A percentile compares a stretch with the other conserved stretches of the same genome.
Evolutionary conservation across 192 early-diverging fungal genomes (phyloP).

Genomic region (Coemansia umbellata): DNA sequence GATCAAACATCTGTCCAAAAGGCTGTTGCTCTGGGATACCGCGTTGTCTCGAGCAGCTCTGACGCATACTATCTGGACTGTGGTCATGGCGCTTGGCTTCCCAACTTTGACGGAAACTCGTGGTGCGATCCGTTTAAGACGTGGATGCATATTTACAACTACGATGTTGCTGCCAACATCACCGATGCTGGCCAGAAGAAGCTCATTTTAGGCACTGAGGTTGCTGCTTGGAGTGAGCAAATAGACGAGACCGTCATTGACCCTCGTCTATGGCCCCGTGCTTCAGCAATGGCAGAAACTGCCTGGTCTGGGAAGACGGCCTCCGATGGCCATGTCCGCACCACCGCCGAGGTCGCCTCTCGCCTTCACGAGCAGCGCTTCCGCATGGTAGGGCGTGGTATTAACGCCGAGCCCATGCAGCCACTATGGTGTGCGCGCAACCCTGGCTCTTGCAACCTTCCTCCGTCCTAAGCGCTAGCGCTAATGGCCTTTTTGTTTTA

Average conservation of each 20-base stretch:
- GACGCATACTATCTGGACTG: conserved; percentile 73
- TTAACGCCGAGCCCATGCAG: conserved; percentile 66
- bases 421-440: conserved; percentile 69
- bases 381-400: conserved; percentile 64
- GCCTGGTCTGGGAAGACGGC: conserved; percentile 67
- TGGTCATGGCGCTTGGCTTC: conserved; percentile 70
- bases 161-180: conserved; percentile 57
- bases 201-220: conserved; percentile 64
- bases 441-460: conserved; percentile 52
- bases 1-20: conserved; percentile 53
- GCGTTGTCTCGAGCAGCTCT: conserved; percentile 54
- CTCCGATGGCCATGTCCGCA: conserved; percentile 50
- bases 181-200: conserved; percentile 49
- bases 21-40: conserved; percentile 56
- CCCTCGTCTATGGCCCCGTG: conserved; percentile 64
- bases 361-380: conserved; percentile 70
- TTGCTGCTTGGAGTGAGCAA: conserved; percentile 70
- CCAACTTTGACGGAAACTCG: conserved; percentile 61
- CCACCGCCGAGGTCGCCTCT: conserved; percentile 57
- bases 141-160: conserved; percentile 69
- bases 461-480: not conserved
- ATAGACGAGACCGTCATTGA: conserved; percentile 57
- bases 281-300: conserved; percentile 63
- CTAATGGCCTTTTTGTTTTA: no score
- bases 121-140: conserved; percentile 75